Evolutionary conservation across 2,329 filamentous ascomycete species (phyloP), one percentile per base, ranked within the genome.

Genomic region (Arthrocladium fulminans): DNA sequence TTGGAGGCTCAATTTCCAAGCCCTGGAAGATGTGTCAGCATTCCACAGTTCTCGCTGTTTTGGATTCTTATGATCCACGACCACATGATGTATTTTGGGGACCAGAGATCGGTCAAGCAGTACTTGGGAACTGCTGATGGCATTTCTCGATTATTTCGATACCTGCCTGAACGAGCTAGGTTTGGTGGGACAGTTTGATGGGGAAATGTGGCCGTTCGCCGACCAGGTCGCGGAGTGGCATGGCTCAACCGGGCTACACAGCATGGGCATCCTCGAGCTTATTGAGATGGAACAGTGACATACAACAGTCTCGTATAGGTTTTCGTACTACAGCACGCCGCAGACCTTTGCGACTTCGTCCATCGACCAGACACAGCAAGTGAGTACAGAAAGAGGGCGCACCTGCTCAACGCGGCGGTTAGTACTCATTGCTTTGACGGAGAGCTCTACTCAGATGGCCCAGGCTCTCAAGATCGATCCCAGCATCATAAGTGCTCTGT

Each of bases 221-320:
- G 63, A 65, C 49, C 65, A 63, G 63, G 63, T 62, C 5, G 56
- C 58, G 3, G 61, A 57, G 2, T 65, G 63, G 63, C 45, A 35
- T 20, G 54, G 43, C 25, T 22, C 43, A 4, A 46, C n/a, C 20
- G 43, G 43, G n/a, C 7, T 37, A 6, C 25, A 25, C 7, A 20
- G 23, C 12, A 46, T 46, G 43, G 43, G 4, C 22, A 17, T 19
- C 27, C 43, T 37, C 4, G 7, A 20, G 10, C n/a, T 12, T 15
- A 35, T 19, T 25, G 23, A 23, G 20, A 20, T 17, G 43, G 43
- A 20, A 29, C 23, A 10, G 43, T 27, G 30, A 68, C 69, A 0
- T 71, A 69, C 48, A 65, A 65, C 51, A 70, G 63, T 43, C 55
- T 67, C 57, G 54, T 71, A 0, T 70, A 68, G 44, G 65, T 65